Percentiles rank a stretch among this genome's conserved stretches.
phyloP scores from a whole-genome alignment of 2,329 filamentous ascomycete genomes.

The Neofusicoccum kwambonambiense region DNA sequence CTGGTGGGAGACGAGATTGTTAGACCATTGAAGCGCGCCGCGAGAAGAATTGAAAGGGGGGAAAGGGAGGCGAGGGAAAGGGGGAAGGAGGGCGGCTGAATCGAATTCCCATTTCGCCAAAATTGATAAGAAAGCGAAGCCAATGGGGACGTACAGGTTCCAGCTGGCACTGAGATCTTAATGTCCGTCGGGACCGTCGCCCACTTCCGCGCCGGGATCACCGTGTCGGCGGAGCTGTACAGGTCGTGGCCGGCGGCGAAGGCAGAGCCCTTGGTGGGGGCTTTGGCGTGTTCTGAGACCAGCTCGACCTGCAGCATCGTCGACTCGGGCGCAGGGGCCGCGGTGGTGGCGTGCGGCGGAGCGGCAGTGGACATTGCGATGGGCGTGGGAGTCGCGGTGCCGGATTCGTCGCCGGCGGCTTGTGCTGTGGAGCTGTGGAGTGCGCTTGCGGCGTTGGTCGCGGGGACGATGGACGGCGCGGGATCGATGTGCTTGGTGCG shows the following conservation, averaged over 20 bases:
- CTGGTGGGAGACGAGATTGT: slow-evolving; percentile 42
- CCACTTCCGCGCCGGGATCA: slow-evolving; percentile 79
- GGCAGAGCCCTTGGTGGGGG: slow-evolving; percentile 84
- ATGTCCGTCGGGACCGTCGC: slow-evolving; percentile 88
- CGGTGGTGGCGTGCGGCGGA: slow-evolving; percentile 20
- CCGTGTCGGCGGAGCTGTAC: slow-evolving; percentile 72
- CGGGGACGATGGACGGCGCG: slow-evolving; percentile 28
- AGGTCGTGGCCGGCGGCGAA: slow-evolving; percentile 94
- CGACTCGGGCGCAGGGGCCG: slow-evolving; percentile 43
- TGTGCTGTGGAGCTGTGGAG: slow-evolving; percentile 21
- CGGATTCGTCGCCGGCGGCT: slow-evolving; percentile 29
- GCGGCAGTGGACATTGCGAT: slow-evolving; percentile 23
- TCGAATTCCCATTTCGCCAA: neutral
- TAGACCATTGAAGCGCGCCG: neutral
- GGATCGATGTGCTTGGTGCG: slow-evolving; percentile 66
- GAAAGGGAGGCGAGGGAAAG: neutral
- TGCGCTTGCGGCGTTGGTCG: slow-evolving; percentile 11
- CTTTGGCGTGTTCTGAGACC: slow-evolving; percentile 72
- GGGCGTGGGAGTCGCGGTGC: slow-evolving; percentile 37
- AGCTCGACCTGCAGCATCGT: slow-evolving; percentile 78
- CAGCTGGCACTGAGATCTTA: slow-evolving; percentile 82
- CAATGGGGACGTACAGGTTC: slow-evolving; percentile 70
- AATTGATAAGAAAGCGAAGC: neutral
- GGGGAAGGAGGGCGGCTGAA: neutral
- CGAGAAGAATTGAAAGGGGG: neutral